These are phyloP conservation scores for Melampsora abietis-canadensis DNA, from an alignment of 1,284 basidiomycete genomes.

Conservation along the genomic window DNA sequence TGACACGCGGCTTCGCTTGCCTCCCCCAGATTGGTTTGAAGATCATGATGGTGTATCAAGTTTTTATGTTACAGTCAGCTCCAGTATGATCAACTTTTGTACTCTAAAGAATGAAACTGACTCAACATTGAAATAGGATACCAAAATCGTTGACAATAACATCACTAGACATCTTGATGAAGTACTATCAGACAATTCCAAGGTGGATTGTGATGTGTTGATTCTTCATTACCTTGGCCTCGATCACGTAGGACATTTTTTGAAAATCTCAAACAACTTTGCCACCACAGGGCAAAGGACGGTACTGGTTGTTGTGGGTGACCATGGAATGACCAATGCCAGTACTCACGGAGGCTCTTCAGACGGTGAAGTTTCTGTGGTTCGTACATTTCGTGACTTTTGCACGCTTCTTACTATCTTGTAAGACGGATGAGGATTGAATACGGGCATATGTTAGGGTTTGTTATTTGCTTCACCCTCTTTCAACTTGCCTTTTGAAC, in stretches of 20 bases:
- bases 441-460: conserved; percentile 9
- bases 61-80: conserved; percentile 47
- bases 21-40: conserved; percentile 45
- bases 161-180: conserved; percentile 47
- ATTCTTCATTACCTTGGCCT: conserved; percentile 49
- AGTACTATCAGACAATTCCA: conserved; percentile 20
- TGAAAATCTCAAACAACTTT: conserved; percentile 35
- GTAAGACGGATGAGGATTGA: conserved; percentile 28
- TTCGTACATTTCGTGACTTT: not conserved
- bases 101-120: not conserved
- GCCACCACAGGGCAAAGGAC: conserved; percentile 32
- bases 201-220: conserved; percentile 44
- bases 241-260: conserved; percentile 48
- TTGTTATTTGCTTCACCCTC: conserved; percentile 33
- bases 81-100: not conserved
- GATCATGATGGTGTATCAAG: conserved; percentile 46
- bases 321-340: conserved; percentile 49
- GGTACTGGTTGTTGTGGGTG: conserved; percentile 46
- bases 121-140: conserved; percentile 44
- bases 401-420: not conserved
- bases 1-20: conserved; percentile 48
- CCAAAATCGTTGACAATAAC: conserved; percentile 45
- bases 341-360: conserved; percentile 49
- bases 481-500: conserved; percentile 11
- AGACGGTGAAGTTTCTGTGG: conserved; percentile 45